Conservation (phyloP, 2,329 filamentous ascomycete genomes). For the Atkinsonella texensis region DNA sequence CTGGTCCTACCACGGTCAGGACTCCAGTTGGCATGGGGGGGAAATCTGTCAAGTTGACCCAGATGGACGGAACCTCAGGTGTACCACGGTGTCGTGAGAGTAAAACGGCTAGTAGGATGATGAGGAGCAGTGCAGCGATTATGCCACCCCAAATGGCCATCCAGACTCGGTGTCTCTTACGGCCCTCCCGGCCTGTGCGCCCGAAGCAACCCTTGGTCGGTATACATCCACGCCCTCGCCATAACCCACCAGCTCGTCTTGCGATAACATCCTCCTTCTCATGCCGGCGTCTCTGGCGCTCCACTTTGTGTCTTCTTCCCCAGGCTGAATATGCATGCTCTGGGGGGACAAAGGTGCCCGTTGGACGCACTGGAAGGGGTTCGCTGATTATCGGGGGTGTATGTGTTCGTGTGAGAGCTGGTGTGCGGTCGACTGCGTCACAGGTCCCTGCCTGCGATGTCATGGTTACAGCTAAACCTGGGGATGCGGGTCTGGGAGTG, state of each 20-base stretch:
- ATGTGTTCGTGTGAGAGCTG: slow-evolving; percentile 16
- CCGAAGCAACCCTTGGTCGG: slow-evolving; percentile 54
- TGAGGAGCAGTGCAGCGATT: slow-evolving; percentile 42
- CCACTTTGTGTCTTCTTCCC: slow-evolving; percentile 32
- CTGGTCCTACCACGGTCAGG: slow-evolving; percentile 63
- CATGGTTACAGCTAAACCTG: slow-evolving; percentile 50
- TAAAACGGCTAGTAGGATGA: slow-evolving; percentile 45
- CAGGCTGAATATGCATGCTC: slow-evolving; percentile 30
- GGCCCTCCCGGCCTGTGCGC: slow-evolving; percentile 48
- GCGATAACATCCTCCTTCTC: slow-evolving; percentile 56
- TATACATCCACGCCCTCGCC: slow-evolving; percentile 54
- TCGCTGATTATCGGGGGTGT: slow-evolving; percentile 9
- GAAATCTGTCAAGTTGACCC: slow-evolving; percentile 77
- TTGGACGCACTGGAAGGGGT: slow-evolving; percentile 30
- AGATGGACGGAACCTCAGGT: slow-evolving; percentile 34
- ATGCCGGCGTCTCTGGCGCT: slow-evolving; percentile 39
- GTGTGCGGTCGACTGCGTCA: slow-evolving; percentile 45
- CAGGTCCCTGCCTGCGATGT: slow-evolving; percentile 48
- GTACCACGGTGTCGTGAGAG: slow-evolving; percentile 25
- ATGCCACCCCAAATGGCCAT: slow-evolving; percentile 38
- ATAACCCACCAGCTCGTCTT: slow-evolving; percentile 45
- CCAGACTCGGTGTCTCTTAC: slow-evolving; percentile 50
- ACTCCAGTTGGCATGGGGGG: slow-evolving; percentile 79
- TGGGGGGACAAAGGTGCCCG: slow-evolving; percentile 33
- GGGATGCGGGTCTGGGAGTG: slow-evolving; percentile 50